Evolutionary conservation across 371 early-diverging fungal species (phyloP).

Genomic region (Mucor racemosus): DNA sequence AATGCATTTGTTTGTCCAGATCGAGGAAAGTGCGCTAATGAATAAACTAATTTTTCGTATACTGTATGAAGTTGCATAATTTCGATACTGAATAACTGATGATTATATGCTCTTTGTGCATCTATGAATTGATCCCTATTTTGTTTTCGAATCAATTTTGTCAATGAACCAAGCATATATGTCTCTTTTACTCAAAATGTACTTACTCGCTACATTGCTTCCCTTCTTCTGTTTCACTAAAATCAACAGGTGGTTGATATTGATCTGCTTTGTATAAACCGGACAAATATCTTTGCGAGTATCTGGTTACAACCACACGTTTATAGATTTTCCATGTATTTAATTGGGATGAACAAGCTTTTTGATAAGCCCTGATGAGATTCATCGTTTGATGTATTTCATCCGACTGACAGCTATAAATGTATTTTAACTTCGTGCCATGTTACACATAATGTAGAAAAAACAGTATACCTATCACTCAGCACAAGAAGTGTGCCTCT

Average conservation of each 20-base stretch:
- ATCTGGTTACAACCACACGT: conserved; percentile 46
- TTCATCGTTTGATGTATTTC: conserved; percentile 29
- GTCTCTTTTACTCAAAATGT: background rate
- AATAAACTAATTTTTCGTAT: conserved; percentile 65
- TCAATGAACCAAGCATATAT: background rate
- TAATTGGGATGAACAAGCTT: conserved; percentile 43
- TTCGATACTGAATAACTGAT: conserved; percentile 52
- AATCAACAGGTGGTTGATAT: conserved; percentile 34
- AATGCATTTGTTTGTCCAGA: conserved; percentile 64
- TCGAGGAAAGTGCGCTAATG: conserved; percentile 60
- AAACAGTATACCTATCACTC: conserved; percentile 53
- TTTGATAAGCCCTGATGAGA: conserved; percentile 58
- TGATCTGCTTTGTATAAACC: conserved; percentile 26
- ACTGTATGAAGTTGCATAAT: conserved; percentile 60
- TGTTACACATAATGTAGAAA: conserved; percentile 12
- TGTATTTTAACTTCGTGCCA: background rate
- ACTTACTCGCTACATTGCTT: conserved; percentile 20
- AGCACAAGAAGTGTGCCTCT: conserved; percentile 62
- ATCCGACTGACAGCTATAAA: background rate
- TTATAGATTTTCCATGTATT: conserved; percentile 47
- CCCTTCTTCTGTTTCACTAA: conserved; percentile 15
- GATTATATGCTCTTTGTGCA: conserved; percentile 15
- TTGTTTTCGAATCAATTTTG: background rate
- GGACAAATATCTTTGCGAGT: conserved; percentile 36
- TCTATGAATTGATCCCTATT: conserved; percentile 11